phyloP scores from a whole-genome alignment of 164 flowering plant species.

The Aristolochia fimbriata region DNA sequence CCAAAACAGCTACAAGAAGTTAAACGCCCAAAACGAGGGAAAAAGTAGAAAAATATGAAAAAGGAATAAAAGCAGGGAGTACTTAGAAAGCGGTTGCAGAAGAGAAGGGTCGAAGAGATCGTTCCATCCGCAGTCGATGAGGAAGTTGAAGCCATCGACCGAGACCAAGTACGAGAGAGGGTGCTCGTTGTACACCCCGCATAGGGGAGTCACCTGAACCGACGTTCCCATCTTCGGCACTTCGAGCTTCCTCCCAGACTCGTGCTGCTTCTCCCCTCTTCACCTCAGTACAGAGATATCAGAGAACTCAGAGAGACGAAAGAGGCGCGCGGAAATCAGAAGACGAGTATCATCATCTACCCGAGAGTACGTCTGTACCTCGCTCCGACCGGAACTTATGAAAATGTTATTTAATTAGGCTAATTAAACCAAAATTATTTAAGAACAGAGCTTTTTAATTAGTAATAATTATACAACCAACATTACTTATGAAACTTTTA shows the following conservation, averaged over 20 bases:
- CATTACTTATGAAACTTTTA: no score
- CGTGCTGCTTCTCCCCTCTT: not conserved
- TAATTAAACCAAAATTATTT: no score
- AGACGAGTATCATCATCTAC: no score
- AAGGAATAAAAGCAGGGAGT: not conserved
- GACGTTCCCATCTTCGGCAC: conserved; percentile 33
- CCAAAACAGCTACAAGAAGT: not conserved
- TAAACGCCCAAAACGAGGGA: not conserved
- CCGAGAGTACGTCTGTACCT: no score
- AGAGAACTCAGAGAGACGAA: no score
- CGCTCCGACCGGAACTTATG: no score
- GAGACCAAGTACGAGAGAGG: conserved; percentile 81
- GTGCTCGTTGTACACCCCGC: conserved; percentile 82
- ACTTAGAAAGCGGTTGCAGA: conserved; percentile 76
- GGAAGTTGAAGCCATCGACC: conserved; percentile 85
- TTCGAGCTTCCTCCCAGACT: not conserved
- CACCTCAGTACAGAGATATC: not conserved
- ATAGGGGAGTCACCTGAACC: conserved; percentile 82
- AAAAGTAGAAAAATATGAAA: conserved; percentile 1
- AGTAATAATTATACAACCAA: no score
- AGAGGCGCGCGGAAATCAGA: no score
- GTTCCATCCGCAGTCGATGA: conserved; percentile 96
- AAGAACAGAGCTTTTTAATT: no score
- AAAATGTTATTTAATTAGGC: no score
- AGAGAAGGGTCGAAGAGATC: conserved; percentile 73